Percentiles rank a stretch among this genome's conserved stretches.
Conservation (phyloP, 306 rosid species). For the Trifolium repens region DNA sequence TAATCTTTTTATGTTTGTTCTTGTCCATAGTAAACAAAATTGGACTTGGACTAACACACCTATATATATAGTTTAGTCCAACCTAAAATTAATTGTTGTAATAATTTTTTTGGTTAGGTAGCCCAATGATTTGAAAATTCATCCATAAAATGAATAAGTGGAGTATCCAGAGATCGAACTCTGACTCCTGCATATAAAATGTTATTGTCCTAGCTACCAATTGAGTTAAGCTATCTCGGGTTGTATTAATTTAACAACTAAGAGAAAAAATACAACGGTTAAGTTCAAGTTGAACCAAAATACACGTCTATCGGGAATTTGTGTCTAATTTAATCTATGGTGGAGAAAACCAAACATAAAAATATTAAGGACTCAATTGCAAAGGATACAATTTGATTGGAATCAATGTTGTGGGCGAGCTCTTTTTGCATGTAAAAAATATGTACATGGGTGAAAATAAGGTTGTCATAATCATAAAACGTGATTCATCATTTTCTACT, state of each 20-base stretch:
- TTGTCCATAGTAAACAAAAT: not conserved
- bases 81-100: not conserved
- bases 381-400: not conserved
- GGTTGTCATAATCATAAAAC: constrained; percentile 31
- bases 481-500: constrained; percentile 30
- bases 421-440: constrained; percentile 39
- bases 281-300: not conserved
- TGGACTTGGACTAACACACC: not conserved
- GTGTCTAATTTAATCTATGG: not conserved
- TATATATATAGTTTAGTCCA: not conserved
- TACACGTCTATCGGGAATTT: not conserved
- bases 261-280: not conserved
- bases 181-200: no score
- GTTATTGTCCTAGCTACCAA: no score
- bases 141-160: no score
- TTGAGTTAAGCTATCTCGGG: no score
- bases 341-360: not conserved
- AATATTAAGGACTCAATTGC: not conserved
- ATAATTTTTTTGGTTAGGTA: no score
- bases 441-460: constrained; percentile 45
- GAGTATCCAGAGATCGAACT: no score
- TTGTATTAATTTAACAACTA: not conserved
- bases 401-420: constrained; percentile 18
- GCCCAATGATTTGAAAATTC: no score
- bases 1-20: not conserved